These are phyloP conservation scores for Didymella exigua DNA, from an alignment of 2,329 filamentous ascomycete genomes.

Conservation along the genomic window DNA sequence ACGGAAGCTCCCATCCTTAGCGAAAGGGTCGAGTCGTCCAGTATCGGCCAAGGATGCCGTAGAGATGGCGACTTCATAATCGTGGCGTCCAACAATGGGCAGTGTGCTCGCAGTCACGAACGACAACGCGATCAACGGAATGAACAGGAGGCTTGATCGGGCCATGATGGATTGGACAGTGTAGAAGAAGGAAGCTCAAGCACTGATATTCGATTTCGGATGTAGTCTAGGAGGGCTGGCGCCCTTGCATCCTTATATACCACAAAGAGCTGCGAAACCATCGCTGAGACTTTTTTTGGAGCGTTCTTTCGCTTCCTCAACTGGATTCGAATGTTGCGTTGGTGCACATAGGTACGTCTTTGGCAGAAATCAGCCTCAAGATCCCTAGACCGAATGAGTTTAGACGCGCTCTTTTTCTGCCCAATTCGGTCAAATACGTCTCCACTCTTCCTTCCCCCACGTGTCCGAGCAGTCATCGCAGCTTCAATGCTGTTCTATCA, in stretches of 20 bases:
- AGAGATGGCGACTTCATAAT: constrained; percentile 22
- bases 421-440: not conserved
- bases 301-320: not conserved
- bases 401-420: constrained; percentile 1
- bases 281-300: not conserved
- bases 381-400: not conserved
- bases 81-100: constrained; percentile 19
- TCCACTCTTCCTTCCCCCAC: not conserved
- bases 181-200: not conserved
- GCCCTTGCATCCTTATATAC: not conserved
- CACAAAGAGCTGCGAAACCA: not conserved
- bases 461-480: not conserved
- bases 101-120: not conserved
- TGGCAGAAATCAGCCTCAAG: not conserved
- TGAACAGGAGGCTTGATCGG: not conserved
- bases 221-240: not conserved
- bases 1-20: constrained; percentile 23
- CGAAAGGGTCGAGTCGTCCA: constrained; percentile 28
- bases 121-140: not conserved
- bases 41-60: constrained; percentile 24
- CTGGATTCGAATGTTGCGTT: not conserved
- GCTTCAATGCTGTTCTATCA: not conserved
- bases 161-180: not conserved
- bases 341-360: not conserved
- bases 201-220: not conserved